Conservation (phyloP, 352 stramenopile genomes). For the Nothophytophthora sp. region DNA sequence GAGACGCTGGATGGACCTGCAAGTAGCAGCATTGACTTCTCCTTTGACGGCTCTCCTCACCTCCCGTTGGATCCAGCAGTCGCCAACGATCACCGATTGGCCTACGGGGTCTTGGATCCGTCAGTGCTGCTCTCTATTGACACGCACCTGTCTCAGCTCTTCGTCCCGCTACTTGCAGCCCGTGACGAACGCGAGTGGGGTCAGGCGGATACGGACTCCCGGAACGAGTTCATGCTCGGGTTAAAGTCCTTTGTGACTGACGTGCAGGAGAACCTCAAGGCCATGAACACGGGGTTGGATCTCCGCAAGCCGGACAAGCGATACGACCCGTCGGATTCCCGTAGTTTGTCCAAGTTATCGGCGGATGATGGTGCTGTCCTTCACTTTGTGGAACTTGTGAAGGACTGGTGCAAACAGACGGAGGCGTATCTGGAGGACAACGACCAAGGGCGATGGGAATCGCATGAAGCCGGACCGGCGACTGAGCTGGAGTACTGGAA, state of each 20-base stretch:
- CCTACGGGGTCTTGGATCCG: constrained; percentile 71
- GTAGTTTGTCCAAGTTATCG: constrained; percentile 68
- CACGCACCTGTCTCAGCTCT: constrained; percentile 72
- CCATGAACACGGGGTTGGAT: constrained; percentile 87
- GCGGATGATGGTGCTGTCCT: constrained; percentile 66
- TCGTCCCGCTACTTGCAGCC: constrained; percentile 51
- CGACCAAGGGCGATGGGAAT: constrained; percentile 81
- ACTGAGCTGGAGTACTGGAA: constrained; percentile 91
- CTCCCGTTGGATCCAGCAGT: constrained; percentile 51
- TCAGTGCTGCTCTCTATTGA: constrained; percentile 75
- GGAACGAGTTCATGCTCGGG: constrained; percentile 84
- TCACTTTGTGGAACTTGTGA: constrained; percentile 88
- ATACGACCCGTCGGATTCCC: constrained; percentile 72
- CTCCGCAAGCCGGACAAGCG: constrained; percentile 85
- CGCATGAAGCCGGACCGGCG: constrained; percentile 74
- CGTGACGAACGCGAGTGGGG: constrained; percentile 57
- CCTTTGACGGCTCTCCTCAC: constrained; percentile 15
- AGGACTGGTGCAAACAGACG: constrained; percentile 90
- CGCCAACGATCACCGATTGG: constrained; percentile 72
- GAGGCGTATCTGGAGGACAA: constrained; percentile 87
- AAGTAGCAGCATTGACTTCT: constrained; percentile 2
- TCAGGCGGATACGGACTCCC: constrained; percentile 56
- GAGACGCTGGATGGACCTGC: constrained; percentile 15
- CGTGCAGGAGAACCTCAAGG: constrained; percentile 90
- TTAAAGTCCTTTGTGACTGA: constrained; percentile 82